Base-by-base conservation (phyloP, 176 grass and related monocot species). In the Triticum monococcum region DNA sequence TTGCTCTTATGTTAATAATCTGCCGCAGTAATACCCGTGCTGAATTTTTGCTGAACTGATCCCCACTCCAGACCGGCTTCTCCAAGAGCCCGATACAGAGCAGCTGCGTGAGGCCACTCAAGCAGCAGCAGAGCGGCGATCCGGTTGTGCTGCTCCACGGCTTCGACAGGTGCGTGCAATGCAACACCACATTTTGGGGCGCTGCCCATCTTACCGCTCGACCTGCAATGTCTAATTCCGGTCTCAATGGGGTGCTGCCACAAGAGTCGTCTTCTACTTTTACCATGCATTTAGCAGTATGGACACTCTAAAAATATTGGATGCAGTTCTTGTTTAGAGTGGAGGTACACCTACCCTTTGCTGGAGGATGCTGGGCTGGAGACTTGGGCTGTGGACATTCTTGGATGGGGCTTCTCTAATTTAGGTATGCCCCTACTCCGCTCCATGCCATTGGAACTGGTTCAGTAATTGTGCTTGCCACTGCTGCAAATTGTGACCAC, bases 371-470 rank as follows among this genome's bases (percentile, higher is more conserved):
- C 97, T 85, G 97, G 94, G 85, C 14, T 92, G 32, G 94, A 98
- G 83, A 48, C 89, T 62, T 98, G 97, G 97, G 94, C 97, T 83
- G 82, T 98, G 57, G 97, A 98, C 79, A 90, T 98, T 86, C 97
- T 98, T 94, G 97, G 97, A 59, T 98, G 94, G 97, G 97, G 97
- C 35, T 98, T 98, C 87, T 98, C 94, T 81, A 40, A 98, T 89
- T 90, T 98, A 90, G 89, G 97, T 94, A 90, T 37, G 72, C 38
- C 79, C 11, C 28, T 7, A 41, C n/a, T 73, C 37, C 38, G 13
- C 37, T 35, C 0, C 22, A 67, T 76, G 8, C 1, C 48, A 17
- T 26, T 40, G 64, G n/a, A 75, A 81, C 26, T 80, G 4, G 24
- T 68, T 80, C 72, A 12, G 20, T 68, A 31, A 22, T 67, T 76